A percentile compares a stretch with the other conserved stretches of the same genome.
phyloP scores from a whole-genome alignment of 148 eudicot genomes.

The Rhododendron griersonianum region DNA sequence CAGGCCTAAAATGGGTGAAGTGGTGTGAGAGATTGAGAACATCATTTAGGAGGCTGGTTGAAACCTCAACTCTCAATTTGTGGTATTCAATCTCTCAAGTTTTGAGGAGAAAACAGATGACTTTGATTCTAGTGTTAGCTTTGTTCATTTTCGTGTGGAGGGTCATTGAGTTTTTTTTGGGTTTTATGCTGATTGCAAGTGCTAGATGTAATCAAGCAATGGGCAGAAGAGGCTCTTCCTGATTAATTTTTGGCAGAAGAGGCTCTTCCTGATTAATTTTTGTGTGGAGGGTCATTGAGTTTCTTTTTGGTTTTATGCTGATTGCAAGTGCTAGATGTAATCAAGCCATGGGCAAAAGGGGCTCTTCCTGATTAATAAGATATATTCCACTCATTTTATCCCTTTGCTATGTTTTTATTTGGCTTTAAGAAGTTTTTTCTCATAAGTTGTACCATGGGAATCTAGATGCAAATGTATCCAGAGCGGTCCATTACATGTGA shows the following conservation, averaged over 20 bases:
- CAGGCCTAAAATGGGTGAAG: constrained; percentile 15
- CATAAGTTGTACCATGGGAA: too few species aligned
- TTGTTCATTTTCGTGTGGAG: background rate
- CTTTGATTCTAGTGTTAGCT: background rate
- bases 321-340: background rate
- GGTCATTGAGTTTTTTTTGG: background rate
- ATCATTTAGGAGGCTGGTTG: constrained; percentile 19
- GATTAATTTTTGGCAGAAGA: background rate
- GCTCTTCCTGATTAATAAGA: background rate
- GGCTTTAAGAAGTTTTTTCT: background rate
- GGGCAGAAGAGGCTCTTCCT: background rate
- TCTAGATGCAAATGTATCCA: too few species aligned
- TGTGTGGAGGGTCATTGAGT: background rate
- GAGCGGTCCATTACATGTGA: too few species aligned
- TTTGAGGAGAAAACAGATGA: background rate
- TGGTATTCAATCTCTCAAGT: constrained; percentile 7
- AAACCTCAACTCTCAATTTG: constrained; percentile 4
- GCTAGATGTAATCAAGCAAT: background rate
- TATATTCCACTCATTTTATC: background rate
- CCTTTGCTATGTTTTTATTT: background rate
- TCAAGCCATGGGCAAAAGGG: background rate
- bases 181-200: background rate
- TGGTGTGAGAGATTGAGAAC: constrained; percentile 43
- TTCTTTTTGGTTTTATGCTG: background rate
- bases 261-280: background rate